phyloP scores from a whole-genome alignment of 306 rosid genomes.

The Cucumis hystrix region DNA sequence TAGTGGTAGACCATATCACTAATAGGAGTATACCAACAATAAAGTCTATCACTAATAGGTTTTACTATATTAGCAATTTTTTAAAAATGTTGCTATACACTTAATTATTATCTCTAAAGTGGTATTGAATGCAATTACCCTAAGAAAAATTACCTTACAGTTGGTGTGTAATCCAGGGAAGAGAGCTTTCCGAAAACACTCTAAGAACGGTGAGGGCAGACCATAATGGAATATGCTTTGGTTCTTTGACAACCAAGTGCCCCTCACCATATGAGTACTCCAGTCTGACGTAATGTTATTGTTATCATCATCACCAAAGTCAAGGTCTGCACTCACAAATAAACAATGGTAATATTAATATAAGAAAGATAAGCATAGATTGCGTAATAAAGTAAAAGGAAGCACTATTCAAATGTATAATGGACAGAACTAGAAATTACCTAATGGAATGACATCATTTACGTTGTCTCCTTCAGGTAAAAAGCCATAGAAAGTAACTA shows the following conservation, averaged over 20 bases:
- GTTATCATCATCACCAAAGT: constrained; percentile 24
- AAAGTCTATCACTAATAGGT: no score
- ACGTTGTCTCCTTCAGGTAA: constrained; percentile 73
- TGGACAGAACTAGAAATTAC: constrained; percentile 23
- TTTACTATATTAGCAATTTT: no score
- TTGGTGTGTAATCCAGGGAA: constrained; percentile 25
- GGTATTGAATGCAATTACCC: no score
- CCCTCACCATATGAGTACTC: constrained; percentile 66
- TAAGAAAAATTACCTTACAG: constrained; percentile 29
- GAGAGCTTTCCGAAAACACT: constrained; percentile 41
- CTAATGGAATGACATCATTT: constrained; percentile 59
- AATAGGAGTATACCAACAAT: no score
- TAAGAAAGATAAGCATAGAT: neutral
- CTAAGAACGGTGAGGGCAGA: constrained; percentile 65
- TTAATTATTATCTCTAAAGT: no score
- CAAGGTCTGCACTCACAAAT: constrained; percentile 34
- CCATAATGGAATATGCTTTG: constrained; percentile 41
- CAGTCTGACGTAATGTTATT: constrained; percentile 21
- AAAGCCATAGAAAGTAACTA: constrained; percentile 70
- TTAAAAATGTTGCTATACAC: no score
- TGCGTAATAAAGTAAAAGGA: neutral
- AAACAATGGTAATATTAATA: neutral
- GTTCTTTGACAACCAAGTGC: constrained; percentile 66
- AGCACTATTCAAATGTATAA: neutral
- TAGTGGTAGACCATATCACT: no score